Conservation (phyloP, 2,329 filamentous ascomycete species). For the Periconia sp. region DNA sequence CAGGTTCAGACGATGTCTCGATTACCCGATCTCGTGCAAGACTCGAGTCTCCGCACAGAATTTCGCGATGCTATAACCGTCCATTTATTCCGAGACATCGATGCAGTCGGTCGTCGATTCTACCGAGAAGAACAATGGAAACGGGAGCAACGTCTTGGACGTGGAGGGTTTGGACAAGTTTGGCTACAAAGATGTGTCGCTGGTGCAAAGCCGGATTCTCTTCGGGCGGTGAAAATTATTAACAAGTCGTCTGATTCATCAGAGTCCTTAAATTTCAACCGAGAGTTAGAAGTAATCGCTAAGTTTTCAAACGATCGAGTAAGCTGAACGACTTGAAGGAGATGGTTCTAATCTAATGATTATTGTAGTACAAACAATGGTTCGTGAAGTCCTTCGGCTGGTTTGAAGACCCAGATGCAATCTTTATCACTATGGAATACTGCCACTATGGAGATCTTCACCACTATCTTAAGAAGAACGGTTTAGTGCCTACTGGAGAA, state of each 20-base stretch:
- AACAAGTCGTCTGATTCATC: neutral
- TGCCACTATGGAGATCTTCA: conserved; percentile 43
- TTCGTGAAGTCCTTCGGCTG: conserved; percentile 45
- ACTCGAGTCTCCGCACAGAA: too few species aligned
- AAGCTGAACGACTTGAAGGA: too few species aligned
- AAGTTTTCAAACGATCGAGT: conserved; percentile 25
- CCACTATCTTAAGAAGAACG: conserved; percentile 21
- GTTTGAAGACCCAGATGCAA: conserved; percentile 35
- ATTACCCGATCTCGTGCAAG: too few species aligned
- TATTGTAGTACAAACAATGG: conserved; percentile 19
- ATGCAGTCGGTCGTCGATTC: too few species aligned
- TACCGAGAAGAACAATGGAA: conserved; percentile 15
- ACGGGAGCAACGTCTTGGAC: conserved; percentile 7
- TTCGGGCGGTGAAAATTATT: conserved; percentile 25
- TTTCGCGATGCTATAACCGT: too few species aligned
- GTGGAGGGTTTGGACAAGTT: conserved; percentile 15
- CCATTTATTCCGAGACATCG: too few species aligned
- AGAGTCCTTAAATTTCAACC: conserved; percentile 16
- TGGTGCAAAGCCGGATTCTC: neutral
- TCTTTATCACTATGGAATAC: conserved; percentile 51
- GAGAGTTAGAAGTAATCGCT: conserved; percentile 29
- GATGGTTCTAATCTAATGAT: too few species aligned
- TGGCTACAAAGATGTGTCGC: conserved; percentile 10
- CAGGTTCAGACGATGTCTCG: too few species aligned
- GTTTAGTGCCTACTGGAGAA: conserved; percentile 31